Conservation (phyloP, 106 monocot species). For the Allium cepa region DNA sequence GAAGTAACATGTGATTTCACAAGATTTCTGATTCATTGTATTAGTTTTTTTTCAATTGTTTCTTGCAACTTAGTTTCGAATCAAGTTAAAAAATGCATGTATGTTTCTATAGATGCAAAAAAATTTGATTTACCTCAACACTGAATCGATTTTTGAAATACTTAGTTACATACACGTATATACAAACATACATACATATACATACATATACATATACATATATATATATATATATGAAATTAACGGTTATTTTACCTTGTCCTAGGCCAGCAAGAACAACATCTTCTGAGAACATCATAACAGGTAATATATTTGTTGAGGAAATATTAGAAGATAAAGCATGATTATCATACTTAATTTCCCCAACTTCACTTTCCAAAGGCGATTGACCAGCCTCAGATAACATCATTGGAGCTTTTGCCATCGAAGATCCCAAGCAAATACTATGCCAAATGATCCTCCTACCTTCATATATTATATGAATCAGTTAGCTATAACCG, state of each 20-base stretch:
- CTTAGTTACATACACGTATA: too few species aligned
- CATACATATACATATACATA: too few species aligned
- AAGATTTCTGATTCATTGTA: too few species aligned
- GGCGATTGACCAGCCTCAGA: constrained; percentile 48
- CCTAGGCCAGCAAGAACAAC: constrained; percentile 70
- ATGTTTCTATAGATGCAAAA: too few species aligned
- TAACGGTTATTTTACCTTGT: constrained; percentile 42
- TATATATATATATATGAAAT: neutral
- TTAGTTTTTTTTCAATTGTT: too few species aligned
- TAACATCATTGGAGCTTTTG: constrained; percentile 70
- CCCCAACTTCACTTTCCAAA: constrained; percentile 93
- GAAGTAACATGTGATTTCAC: too few species aligned
- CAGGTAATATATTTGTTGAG: constrained; percentile 54
- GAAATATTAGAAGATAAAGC: constrained; percentile 33
- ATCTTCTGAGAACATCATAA: constrained; percentile 93
- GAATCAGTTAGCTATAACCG: neutral
- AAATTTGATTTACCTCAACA: too few species aligned
- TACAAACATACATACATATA: too few species aligned
- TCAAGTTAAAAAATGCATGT: too few species aligned
- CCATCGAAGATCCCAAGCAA: constrained; percentile 92
- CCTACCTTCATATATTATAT: constrained; percentile 49
- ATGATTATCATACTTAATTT: constrained; percentile 74
- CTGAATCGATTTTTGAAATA: too few species aligned
- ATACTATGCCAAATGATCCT: constrained; percentile 77
- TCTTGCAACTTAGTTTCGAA: too few species aligned